These are phyloP conservation scores for Pluteus cervinus DNA, from an alignment of 768 basidiomycete genomes.

Conservation along the genomic window DNA sequence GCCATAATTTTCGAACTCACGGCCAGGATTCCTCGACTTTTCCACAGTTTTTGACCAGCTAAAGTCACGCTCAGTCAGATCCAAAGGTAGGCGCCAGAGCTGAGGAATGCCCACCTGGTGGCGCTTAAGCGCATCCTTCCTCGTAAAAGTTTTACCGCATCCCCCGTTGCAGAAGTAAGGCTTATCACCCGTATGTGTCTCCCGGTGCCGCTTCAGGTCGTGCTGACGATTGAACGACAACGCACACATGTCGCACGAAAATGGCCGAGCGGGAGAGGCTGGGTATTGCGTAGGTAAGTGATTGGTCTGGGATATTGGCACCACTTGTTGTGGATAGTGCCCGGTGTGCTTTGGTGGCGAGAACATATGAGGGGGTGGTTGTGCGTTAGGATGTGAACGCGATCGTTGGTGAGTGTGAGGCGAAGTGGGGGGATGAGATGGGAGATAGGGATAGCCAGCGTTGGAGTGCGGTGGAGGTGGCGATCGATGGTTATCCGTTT, in stretches of 20 bases:
- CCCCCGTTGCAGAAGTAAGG: conserved; percentile 79
- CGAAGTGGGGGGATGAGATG: conserved; percentile 22
- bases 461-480: conserved; percentile 31
- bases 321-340: conserved; percentile 25
- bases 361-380: conserved; percentile 16
- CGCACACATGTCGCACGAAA: conserved; percentile 66
- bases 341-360: conserved; percentile 14
- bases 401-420: conserved; percentile 27
- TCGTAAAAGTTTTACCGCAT: conserved; percentile 82
- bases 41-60: conserved; percentile 52
- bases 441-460: conserved; percentile 26
- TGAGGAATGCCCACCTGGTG: conserved; percentile 65
- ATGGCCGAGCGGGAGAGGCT: conserved; percentile 55
- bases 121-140: conserved; percentile 81
- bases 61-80: conserved; percentile 9
- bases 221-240: conserved; percentile 84
- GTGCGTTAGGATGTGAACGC: conserved; percentile 38
- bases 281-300: conserved; percentile 44
- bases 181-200: conserved; percentile 83
- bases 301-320: conserved; percentile 28
- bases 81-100: conserved; percentile 6
- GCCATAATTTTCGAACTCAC: too few relatives aligned
- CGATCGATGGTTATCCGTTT: conserved; percentile 27
- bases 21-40: conserved; percentile 71
- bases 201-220: conserved; percentile 78